Evolutionary conservation across 495 filamentous ascomycete species (phyloP), one percentile per base, ranked within the genome.

Genomic region (Geoglossum glabrum): DNA sequence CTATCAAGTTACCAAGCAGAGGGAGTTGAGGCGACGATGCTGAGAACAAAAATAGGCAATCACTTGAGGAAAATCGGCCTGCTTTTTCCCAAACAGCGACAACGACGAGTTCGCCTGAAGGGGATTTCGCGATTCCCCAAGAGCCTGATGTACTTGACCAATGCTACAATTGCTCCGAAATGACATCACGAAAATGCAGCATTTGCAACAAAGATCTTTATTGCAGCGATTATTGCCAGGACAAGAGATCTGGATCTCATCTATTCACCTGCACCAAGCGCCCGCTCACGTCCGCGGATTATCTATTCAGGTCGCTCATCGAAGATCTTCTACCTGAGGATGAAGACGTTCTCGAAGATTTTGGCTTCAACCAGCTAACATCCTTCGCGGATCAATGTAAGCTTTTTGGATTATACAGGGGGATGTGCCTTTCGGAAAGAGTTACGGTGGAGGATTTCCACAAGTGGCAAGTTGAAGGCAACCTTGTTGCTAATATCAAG

Each of bases 201-300:
- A 61, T 64, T 61, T 66, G 64, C 36, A 64, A 52, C 58, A 64
- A 63, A 60, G 61, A 45, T 34, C 61, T 59, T 59, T 66, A 62
- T 56, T 65, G 63, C 57, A 65, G 64, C 61, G 63, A 64, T 58
- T 64, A 60, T 38, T 65, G 64, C 64, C 60, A 65, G 58, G 57
- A 64, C 52, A 62, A 64, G 61, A 64, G 60, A 59, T 65, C 43
- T 33, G 57, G 60, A 59, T 49, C 34, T 13, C 64, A 65, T 62
- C 46, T 65, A 30, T 64, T 65, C 57, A 60, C 49, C 28, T 65
- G 63, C 54, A 60, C 63, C 58, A 64, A 61, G 58, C 65, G 64
- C 54, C 59, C 66, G 30, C 61, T 68, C 49, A 68, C 65, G 10
- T 59, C 65, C 40, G 66, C 59, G 58, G 66, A 68, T 62, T 68